Conservation (phyloP, 192 early-diverging fungal genomes). For the Gryganskiella cystojenkinii region DNA sequence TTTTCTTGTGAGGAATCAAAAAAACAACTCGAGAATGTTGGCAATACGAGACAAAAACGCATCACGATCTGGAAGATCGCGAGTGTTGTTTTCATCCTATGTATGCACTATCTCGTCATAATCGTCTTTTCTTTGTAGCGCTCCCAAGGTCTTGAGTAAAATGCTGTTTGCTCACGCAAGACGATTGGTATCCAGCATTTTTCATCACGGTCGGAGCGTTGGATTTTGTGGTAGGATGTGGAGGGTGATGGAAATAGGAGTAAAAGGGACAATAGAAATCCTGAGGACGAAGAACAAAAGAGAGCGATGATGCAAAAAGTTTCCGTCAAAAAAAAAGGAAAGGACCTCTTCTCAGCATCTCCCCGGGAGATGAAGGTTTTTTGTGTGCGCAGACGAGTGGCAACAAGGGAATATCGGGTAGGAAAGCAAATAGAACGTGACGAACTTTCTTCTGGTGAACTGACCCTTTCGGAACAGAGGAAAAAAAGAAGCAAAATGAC, state of each 20-base stretch:
- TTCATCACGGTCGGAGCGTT: conserved; percentile 48
- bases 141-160: conserved; percentile 37
- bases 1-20: conserved; percentile 53
- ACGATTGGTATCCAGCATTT: conserved; percentile 53
- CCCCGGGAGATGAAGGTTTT: too few relatives aligned
- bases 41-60: background rate
- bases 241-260: too few relatives aligned
- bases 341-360: background rate
- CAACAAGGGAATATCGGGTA: too few relatives aligned
- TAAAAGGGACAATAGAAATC: background rate
- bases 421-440: too few relatives aligned
- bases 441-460: too few relatives aligned
- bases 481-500: conserved; percentile 3
- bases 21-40: conserved; percentile 48
- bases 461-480: background rate
- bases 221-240: background rate
- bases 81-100: conserved; percentile 3
- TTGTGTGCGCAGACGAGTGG: background rate
- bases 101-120: conserved; percentile 33
- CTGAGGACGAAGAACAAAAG: background rate
- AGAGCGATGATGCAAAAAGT: too few relatives aligned
- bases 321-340: too few relatives aligned
- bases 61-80: background rate
- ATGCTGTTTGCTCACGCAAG: conserved; percentile 51
- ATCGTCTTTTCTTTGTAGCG: conserved; percentile 49